Evolutionary conservation across 345 rosid species (phyloP).

Genomic region (Corchorus capsularis): DNA sequence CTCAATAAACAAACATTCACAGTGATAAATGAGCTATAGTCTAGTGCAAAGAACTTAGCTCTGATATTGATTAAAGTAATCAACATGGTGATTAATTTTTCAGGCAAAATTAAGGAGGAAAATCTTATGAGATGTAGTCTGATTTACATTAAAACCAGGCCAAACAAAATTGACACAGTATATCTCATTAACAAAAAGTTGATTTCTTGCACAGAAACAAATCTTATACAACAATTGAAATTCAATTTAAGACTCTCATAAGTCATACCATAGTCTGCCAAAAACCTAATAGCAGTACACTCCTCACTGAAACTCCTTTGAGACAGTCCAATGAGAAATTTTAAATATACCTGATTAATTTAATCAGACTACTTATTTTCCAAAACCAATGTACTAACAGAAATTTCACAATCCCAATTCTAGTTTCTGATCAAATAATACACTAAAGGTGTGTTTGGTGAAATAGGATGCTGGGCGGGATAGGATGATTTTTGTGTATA

Average conservation of each 20-base stretch:
- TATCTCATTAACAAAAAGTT: neutral
- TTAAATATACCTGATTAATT: no score
- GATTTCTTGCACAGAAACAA: neutral
- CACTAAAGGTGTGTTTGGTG: no score
- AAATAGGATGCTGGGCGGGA: no score
- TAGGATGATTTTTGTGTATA: no score
- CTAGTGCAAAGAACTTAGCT: neutral
- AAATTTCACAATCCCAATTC: no score
- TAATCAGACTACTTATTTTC: no score
- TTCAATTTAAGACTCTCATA: neutral
- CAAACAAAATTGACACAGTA: neutral
- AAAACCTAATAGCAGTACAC: no score
- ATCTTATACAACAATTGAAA: neutral
- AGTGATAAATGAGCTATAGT: neutral
- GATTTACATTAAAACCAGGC: neutral
- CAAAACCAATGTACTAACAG: no score
- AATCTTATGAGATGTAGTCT: neutral
- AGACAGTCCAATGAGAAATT: no score
- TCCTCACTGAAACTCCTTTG: no score
- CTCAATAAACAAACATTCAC: neutral
- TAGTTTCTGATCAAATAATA: no score
- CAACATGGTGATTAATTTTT: neutral
- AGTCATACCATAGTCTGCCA: no score
- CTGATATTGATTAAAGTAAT: neutral
- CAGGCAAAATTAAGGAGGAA: neutral